phyloP scores from a whole-genome alignment of 2,329 filamentous ascomycete genomes.

The Pseudogymnoascus sp. region DNA sequence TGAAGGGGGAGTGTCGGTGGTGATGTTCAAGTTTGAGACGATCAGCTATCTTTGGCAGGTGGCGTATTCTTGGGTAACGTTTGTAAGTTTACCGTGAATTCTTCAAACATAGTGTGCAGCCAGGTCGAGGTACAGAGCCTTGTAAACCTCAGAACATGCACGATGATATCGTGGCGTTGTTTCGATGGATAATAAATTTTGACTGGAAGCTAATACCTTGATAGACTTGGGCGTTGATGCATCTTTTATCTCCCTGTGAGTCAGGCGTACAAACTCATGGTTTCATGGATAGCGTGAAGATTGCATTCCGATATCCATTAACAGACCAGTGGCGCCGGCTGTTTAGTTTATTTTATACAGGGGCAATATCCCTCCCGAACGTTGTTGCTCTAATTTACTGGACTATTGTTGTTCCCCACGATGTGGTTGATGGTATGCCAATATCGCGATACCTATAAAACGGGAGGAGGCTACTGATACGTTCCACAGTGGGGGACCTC shows the following conservation, averaged over 20 bases:
- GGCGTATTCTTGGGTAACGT: slow-evolving; percentile 25
- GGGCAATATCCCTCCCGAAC: slow-evolving; percentile 25
- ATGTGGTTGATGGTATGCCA: slow-evolving; percentile 3
- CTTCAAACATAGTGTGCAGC: background rate
- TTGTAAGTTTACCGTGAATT: slow-evolving; percentile 21
- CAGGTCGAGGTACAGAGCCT: background rate
- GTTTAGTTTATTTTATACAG: slow-evolving; percentile 30
- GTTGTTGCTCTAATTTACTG: slow-evolving; percentile 27
- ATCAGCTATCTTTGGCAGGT: slow-evolving; percentile 25
- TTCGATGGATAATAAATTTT: background rate
- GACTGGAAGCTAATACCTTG: background rate
- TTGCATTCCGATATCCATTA: slow-evolving; percentile 23
- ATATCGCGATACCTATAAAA: background rate
- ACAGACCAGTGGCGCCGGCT: slow-evolving; percentile 14
- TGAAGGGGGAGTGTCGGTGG: slow-evolving; percentile 14
- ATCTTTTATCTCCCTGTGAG: slow-evolving; percentile 27
- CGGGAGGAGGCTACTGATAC: slow-evolving; percentile 12
- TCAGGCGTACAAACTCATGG: background rate
- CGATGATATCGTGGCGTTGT: background rate
- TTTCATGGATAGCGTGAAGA: slow-evolving; percentile 15
- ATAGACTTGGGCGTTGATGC: slow-evolving; percentile 30
- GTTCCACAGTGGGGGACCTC: slow-evolving; percentile 16
- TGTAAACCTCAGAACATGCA: background rate
- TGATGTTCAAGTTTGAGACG: slow-evolving; percentile 26
- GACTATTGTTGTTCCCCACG: slow-evolving; percentile 24